phyloP scores from a whole-genome alignment of 148 eudicot species.

The Fagopyrum esculentum region DNA sequence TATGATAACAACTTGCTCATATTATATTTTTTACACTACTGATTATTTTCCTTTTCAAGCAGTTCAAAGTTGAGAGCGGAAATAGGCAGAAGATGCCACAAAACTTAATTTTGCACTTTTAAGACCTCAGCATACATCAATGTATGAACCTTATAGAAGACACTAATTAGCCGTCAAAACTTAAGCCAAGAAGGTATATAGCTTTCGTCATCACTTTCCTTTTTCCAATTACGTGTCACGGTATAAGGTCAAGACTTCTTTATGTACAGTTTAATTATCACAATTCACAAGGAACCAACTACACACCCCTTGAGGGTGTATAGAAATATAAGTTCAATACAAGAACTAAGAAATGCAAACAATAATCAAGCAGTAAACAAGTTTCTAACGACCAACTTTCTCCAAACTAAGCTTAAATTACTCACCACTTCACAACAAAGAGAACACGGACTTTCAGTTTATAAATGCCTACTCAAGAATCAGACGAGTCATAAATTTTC shows the following conservation, averaged over 20 bases:
- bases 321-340: neutral
- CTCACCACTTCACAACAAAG: neutral
- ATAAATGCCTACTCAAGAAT: neutral
- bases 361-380: neutral
- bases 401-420: neutral
- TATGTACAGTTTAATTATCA: neutral
- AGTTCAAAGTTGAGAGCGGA: too few species aligned
- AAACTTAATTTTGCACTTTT: too few species aligned
- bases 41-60: too few species aligned
- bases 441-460: neutral
- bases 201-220: neutral
- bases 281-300: neutral
- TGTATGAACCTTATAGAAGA: too few species aligned
- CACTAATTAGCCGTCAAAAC: neutral
- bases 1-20: neutral
- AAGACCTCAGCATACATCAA: too few species aligned
- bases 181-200: neutral
- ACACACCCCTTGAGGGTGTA: neutral
- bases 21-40: neutral
- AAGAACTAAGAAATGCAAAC: slow-evolving; percentile 3
- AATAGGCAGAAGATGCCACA: too few species aligned
- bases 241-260: neutral
- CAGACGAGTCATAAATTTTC: neutral
- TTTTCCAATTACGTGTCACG: neutral
- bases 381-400: neutral